Evolutionary conservation across 2,329 filamentous ascomycete species (phyloP), one percentile per base, ranked within the genome.

Genomic region (Neoscytalidium dimidiatum): DNA sequence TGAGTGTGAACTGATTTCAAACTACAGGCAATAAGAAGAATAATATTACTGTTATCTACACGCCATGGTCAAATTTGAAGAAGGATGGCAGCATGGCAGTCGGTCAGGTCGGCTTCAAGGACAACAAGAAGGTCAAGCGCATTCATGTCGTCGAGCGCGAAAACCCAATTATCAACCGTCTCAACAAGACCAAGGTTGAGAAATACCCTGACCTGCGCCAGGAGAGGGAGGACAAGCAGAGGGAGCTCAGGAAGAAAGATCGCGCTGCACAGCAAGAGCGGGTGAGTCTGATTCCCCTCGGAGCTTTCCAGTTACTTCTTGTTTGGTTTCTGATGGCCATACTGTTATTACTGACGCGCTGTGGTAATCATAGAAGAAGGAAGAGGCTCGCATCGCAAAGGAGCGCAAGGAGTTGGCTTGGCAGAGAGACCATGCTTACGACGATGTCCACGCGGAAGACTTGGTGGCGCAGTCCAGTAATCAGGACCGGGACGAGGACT

Each of bases 401-500:
- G 92, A 97, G 81, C 86, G 92, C 69, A 91, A 92, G 78, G 90
- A 96, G 78, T 87, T 94, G 80, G 96, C 96, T 78, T 96, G 89
- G 85, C 92, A 96, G 79, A 95, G 95, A 80, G 93, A 97, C n/a
- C 94, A 99, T 79, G 94, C 94, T 1, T 99, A 99, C 77, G 95
- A 98, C 75, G 93, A 97, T 52, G 79, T 97, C 62, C 93, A 97
- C 77, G 88, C 86, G 4, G 92, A 96, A 62, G 92, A 97, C 65
- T 90, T 91, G 71, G 84, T 96, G 81, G 88, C 88, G 48, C 80
- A 78, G 23, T 88, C 88, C 64, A 97, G 90, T 80, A 99, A 99
- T 78, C 92, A 97, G 79, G 88, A 97, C 73, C 86, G 92, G 14
- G 84, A 85, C 68, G 86, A 88, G 66, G 83, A 92, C 75, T 94